A percentile compares a stretch with the other conserved stretches of the same genome.
Conservation (phyloP, 73 alveolate genomes). For the Tetrahymena thermophila region DNA sequence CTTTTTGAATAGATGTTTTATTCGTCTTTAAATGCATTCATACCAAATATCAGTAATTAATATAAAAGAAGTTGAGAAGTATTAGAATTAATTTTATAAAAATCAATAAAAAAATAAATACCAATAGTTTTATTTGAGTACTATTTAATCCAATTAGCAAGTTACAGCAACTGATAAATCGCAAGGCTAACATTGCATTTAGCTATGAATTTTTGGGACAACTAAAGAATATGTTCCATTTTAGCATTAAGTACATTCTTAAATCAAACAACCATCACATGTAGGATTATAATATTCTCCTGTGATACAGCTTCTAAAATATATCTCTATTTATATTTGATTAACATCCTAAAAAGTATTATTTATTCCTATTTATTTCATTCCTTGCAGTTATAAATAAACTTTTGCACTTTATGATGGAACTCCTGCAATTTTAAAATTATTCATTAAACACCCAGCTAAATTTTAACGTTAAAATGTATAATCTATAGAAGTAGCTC, state of each 20-base stretch:
- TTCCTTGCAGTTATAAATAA: background rate
- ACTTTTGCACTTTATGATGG: background rate
- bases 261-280: background rate
- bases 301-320: background rate
- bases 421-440: background rate
- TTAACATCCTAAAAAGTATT: background rate
- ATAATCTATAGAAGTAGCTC: background rate
- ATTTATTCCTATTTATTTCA: background rate
- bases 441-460: background rate
- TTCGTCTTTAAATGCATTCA: too few relatives aligned
- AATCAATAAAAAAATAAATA: background rate
- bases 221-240: background rate
- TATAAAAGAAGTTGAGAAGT: too few relatives aligned
- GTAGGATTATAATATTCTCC: background rate
- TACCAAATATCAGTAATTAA: too few relatives aligned
- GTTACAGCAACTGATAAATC: background rate
- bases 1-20: too few relatives aligned
- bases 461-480: background rate
- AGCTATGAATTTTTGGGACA: background rate
- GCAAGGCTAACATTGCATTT: background rate
- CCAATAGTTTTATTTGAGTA: background rate
- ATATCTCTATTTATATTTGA: background rate
- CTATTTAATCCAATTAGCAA: background rate
- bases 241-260: background rate
- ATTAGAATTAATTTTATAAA: too few relatives aligned